A percentile compares a stretch with the other conserved stretches of the same genome.
Conservation (phyloP, 768 basidiomycete species). For the Polyporus arcularius region DNA sequence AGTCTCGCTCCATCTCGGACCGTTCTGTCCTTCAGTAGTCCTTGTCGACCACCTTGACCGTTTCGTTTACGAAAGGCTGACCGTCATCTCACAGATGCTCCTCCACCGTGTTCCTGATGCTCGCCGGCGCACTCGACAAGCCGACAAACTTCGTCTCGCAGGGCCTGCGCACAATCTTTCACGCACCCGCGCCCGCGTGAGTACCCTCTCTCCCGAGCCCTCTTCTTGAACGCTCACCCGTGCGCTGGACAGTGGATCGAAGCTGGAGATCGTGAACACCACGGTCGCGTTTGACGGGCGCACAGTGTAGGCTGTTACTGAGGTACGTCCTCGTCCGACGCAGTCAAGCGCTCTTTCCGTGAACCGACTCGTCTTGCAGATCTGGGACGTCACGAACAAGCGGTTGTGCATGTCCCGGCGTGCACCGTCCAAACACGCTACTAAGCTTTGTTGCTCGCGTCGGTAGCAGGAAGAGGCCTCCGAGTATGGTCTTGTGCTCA, state of each 20-base stretch:
- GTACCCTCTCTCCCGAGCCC: background rate
- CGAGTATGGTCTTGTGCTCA: too few species aligned
- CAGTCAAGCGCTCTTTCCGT: too few species aligned
- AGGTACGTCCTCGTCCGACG: slow-evolving; percentile 7
- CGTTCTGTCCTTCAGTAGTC: background rate
- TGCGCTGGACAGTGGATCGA: slow-evolving; percentile 9
- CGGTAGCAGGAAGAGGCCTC: too few species aligned
- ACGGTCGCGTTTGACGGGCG: slow-evolving; percentile 16
- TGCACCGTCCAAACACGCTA: slow-evolving; percentile 12
- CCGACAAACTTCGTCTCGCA: slow-evolving; percentile 20
- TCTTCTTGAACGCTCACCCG: background rate
- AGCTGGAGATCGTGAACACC: slow-evolving; percentile 17
- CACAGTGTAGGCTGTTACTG: slow-evolving; percentile 14
- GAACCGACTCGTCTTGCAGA: slow-evolving; percentile 1
- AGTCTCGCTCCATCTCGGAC: background rate
- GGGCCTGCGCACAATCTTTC: slow-evolving; percentile 18
- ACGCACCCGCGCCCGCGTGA: slow-evolving; percentile 17
- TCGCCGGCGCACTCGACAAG: slow-evolving; percentile 8
- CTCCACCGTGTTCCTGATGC: slow-evolving; percentile 13
- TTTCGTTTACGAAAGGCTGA: background rate
- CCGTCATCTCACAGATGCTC: slow-evolving; percentile 9
- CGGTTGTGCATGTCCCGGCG: slow-evolving; percentile 17
- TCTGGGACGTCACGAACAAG: slow-evolving; percentile 22
- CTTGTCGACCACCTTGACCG: background rate
- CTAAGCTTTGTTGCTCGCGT: slow-evolving; percentile 3